phyloP scores from a whole-genome alignment of 208 protist genomes.

The Porcisia hertigi region DNA sequence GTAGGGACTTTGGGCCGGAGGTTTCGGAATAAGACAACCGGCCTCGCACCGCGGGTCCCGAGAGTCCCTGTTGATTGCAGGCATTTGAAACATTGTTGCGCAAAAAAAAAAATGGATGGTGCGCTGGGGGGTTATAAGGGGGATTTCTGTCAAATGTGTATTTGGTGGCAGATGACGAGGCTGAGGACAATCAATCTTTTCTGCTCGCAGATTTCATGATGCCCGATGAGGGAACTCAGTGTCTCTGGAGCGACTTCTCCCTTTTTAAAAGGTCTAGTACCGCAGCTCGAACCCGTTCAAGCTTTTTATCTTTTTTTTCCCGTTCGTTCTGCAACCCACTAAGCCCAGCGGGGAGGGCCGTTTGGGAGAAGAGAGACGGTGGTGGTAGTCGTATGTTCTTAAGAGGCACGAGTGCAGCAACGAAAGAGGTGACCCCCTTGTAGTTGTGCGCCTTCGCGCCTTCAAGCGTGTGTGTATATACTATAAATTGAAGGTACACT shows the following conservation, averaged over 20 bases:
- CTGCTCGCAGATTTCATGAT: background rate
- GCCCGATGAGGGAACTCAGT: background rate
- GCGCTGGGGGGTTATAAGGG: background rate
- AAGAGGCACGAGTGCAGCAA: background rate
- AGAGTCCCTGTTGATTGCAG: background rate
- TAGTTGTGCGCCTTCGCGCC: background rate
- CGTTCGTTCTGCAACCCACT: background rate
- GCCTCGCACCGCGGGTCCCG: background rate
- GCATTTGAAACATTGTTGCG: slow-evolving; percentile 3
- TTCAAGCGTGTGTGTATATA: background rate
- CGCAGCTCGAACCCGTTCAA: background rate
- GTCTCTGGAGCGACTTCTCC: background rate
- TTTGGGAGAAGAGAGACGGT: background rate
- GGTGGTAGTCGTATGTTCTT: too few species aligned
- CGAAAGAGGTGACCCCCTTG: background rate
- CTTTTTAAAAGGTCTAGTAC: background rate
- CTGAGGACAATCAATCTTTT: background rate
- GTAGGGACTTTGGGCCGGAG: slow-evolving; percentile 29
- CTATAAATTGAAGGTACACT: too few species aligned
- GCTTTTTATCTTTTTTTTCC: too few species aligned
- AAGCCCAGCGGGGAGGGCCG: too few species aligned
- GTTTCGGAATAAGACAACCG: background rate
- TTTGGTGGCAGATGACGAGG: background rate
- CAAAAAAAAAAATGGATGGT: background rate
- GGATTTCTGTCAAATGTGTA: too few species aligned